These are phyloP conservation scores for Voacanga thouarsii DNA, from an alignment of 257 asterid species.

Conservation along the genomic window DNA sequence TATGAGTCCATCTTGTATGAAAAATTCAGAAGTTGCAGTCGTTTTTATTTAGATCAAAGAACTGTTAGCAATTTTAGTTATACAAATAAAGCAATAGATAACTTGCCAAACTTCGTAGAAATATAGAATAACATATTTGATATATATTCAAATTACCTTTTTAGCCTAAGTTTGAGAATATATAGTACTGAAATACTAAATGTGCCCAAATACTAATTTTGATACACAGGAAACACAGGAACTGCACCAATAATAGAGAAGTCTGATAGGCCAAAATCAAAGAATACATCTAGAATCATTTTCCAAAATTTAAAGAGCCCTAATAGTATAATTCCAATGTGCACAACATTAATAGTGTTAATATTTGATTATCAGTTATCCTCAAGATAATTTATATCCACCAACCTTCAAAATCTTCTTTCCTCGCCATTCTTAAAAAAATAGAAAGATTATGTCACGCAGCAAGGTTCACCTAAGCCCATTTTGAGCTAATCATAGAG, in stretches of 20 bases:
- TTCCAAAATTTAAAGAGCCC: not conserved
- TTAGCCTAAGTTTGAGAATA: not conserved
- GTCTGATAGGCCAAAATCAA: not conserved
- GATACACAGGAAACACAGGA: not conserved
- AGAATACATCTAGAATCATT: not conserved
- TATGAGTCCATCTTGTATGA: too few relatives aligned
- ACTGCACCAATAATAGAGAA: not conserved
- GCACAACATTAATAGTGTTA: not conserved
- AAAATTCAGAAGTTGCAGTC: too few relatives aligned
- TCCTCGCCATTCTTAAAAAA: not conserved
- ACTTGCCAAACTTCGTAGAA: too few relatives aligned
- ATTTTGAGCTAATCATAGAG: not conserved
- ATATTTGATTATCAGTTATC: not conserved
- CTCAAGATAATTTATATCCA: not conserved
- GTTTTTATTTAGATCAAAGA: too few relatives aligned
- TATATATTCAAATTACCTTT: too few relatives aligned
- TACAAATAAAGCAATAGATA: too few relatives aligned
- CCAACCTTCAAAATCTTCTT: not conserved
- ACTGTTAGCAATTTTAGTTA: not conserved
- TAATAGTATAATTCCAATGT: not conserved
- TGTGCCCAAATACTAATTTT: not conserved
- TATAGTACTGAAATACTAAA: not conserved
- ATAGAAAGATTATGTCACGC: not conserved
- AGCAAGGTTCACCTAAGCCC: not conserved
- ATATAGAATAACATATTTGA: too few relatives aligned